Evolutionary conservation across 306 rosid species (phyloP).

Genomic region (Trifolium repens): DNA sequence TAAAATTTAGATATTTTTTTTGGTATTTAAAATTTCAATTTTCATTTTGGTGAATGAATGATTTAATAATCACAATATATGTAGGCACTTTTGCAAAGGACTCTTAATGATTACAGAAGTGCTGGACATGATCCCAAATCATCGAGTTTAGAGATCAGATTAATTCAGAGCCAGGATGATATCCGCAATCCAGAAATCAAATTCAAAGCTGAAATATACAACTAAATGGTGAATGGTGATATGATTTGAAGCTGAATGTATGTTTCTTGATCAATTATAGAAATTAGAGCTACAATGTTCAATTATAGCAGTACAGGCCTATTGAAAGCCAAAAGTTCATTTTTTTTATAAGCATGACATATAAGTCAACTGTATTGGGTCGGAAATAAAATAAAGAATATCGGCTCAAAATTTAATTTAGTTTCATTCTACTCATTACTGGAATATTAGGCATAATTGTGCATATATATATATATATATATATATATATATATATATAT

Average conservation of each 20-base stretch:
- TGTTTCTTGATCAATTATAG: conserved; percentile 25
- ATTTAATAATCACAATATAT: conserved; percentile 17
- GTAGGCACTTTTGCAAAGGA: conserved; percentile 76
- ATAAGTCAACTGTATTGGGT: neutral
- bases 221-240: conserved; percentile 45
- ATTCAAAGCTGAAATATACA: conserved; percentile 63
- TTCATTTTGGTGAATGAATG: neutral
- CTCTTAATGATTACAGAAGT: conserved; percentile 57
- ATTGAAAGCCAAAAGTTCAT: conserved; percentile 6
- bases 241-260: conserved; percentile 14
- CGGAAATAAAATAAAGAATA: conserved; percentile 7
- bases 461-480: neutral
- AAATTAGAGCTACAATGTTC: conserved; percentile 28
- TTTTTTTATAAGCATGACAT: conserved; percentile 11
- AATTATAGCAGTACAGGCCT: conserved; percentile 21
- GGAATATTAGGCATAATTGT: neutral
- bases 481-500: no score
- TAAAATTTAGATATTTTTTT: neutral
- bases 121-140: conserved; percentile 76
- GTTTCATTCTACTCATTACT: neutral
- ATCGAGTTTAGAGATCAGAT: conserved; percentile 72
- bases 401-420: neutral
- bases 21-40: neutral
- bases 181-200: conserved; percentile 62
- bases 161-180: conserved; percentile 82